A percentile compares a stretch with the other conserved stretches of the same genome.
Evolutionary conservation across 495 filamentous ascomycete genomes (phyloP).

Genomic region (Talaromyces borbonicus): DNA sequence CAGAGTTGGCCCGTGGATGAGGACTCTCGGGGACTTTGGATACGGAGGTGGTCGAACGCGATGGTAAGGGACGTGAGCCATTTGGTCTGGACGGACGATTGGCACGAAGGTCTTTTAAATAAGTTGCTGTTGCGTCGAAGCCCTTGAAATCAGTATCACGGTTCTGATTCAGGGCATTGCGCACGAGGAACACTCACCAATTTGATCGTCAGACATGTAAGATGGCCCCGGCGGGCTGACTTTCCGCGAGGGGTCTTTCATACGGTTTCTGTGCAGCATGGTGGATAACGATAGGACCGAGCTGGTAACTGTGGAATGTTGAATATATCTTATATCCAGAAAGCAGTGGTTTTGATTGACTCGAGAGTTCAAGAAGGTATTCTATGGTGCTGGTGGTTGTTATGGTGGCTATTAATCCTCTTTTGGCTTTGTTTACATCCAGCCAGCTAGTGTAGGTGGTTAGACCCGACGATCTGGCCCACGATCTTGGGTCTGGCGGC

Average conservation of each 20-base stretch:
- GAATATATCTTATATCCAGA: background rate
- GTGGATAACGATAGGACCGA: background rate
- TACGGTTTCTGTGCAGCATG: constrained; percentile 31
- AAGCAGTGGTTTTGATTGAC: too few species aligned
- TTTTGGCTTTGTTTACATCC: background rate
- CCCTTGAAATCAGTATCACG: constrained; percentile 15
- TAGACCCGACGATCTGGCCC: constrained; percentile 1
- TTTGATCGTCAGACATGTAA: constrained; percentile 82
- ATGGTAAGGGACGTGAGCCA: constrained; percentile 70
- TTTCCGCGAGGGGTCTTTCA: constrained; percentile 43
- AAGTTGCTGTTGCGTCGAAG: constrained; percentile 42
- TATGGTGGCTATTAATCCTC: too few species aligned
- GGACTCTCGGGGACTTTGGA: constrained; percentile 25
- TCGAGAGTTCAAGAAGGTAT: too few species aligned
- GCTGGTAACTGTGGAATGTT: constrained; percentile 2
- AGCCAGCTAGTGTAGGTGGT: background rate
- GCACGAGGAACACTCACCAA: too few species aligned
- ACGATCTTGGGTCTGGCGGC: background rate
- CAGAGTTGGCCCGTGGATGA: constrained; percentile 37
- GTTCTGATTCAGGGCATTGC: too few species aligned
- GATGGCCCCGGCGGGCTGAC: constrained; percentile 62
- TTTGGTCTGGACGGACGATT: constrained; percentile 67
- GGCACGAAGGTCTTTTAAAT: constrained; percentile 69
- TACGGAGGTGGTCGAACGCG: constrained; percentile 26
- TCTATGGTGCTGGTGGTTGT: too few species aligned